Evolutionary conservation across 2,329 filamentous ascomycete genomes (phyloP).

Genomic region (Colletotrichum sojae): DNA sequence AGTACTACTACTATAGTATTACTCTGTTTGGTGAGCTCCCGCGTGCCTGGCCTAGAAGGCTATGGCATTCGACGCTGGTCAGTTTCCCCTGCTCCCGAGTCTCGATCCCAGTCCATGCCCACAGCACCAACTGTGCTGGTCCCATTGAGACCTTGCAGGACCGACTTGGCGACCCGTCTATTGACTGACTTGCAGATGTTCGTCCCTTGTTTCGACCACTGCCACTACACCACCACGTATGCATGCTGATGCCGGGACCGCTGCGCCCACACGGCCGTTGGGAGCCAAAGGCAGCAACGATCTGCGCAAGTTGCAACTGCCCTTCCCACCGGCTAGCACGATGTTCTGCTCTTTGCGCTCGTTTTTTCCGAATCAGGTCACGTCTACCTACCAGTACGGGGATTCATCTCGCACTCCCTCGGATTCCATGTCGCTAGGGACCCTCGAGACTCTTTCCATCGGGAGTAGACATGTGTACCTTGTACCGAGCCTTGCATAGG

Average conservation of each 20-base stretch:
- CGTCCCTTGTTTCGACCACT: slow-evolving; percentile 38
- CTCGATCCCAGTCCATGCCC: slow-evolving; percentile 17
- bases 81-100: slow-evolving; percentile 8
- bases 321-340: background rate
- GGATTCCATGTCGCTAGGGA: slow-evolving; percentile 3
- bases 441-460: background rate
- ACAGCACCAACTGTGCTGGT: slow-evolving; percentile 31
- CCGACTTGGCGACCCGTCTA: slow-evolving; percentile 36
- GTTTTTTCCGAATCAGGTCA: too few relatives aligned
- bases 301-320: too few relatives aligned
- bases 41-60: slow-evolving; percentile 20
- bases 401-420: background rate
- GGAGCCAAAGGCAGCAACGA: slow-evolving; percentile 24
- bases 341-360: slow-evolving; percentile 1
- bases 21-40: slow-evolving; percentile 15
- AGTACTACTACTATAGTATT: too few relatives aligned
- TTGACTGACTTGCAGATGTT: slow-evolving; percentile 38
- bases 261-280: background rate
- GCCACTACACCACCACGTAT: slow-evolving; percentile 34
- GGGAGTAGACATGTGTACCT: background rate
- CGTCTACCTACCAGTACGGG: too few relatives aligned
- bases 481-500: background rate
- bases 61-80: slow-evolving; percentile 7
- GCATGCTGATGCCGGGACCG: slow-evolving; percentile 32
- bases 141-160: slow-evolving; percentile 29